Evolutionary conservation across 2,329 filamentous ascomycete species (phyloP).

Genomic region (Didymella keratinophila): DNA sequence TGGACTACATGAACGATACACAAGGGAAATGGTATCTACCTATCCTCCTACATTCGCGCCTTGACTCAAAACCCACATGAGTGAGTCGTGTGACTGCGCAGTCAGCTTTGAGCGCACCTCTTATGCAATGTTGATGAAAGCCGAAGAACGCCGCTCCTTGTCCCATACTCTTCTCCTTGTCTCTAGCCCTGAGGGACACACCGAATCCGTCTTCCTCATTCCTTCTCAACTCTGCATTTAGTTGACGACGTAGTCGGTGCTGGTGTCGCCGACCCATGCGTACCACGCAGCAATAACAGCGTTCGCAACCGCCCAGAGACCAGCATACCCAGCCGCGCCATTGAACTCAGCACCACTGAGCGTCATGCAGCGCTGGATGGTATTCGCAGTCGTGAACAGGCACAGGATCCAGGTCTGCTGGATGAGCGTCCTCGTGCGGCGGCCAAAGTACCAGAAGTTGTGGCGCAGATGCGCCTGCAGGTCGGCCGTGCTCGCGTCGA

Average conservation of each 20-base stretch:
- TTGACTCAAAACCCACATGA: not conserved
- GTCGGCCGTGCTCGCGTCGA: conserved; percentile 70
- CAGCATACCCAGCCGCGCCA: conserved; percentile 77
- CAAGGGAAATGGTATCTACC: conserved; percentile 18
- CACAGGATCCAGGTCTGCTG: conserved; percentile 62
- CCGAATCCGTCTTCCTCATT: not conserved
- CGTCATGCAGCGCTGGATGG: conserved; percentile 71
- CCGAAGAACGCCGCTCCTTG: not conserved
- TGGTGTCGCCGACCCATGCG: conserved; percentile 59
- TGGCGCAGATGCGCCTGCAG: conserved; percentile 74
- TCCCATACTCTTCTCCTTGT: not conserved
- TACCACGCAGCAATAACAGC: conserved; percentile 66
- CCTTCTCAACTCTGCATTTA: not conserved
- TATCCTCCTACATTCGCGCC: not conserved
- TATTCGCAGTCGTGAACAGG: conserved; percentile 58
- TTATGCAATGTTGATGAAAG: not conserved
- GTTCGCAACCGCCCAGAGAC: conserved; percentile 75
- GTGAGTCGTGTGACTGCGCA: not conserved
- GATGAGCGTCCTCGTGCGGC: conserved; percentile 68
- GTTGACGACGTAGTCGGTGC: conserved; percentile 30
- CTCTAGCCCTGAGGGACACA: not conserved
- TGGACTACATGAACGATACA: conserved; percentile 9
- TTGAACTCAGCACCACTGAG: conserved; percentile 73
- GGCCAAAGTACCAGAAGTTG: conserved; percentile 76
- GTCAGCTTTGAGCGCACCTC: not conserved